Conservation (phyloP, 805 yeast genomes). For the Peterozyma xylosa region DNA sequence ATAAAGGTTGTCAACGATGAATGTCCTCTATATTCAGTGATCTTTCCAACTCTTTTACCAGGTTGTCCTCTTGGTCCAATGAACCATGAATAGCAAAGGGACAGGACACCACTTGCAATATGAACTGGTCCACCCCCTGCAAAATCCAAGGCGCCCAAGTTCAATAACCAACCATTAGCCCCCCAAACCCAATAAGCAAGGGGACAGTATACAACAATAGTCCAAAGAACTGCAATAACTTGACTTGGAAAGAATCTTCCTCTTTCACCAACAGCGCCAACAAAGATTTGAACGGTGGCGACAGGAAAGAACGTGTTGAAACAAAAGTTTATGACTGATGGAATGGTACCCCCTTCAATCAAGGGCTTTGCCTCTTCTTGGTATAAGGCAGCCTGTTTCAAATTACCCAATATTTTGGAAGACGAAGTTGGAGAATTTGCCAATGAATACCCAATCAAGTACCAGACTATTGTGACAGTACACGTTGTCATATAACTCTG, state of each 20-base stretch:
- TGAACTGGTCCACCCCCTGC: constrained; percentile 47
- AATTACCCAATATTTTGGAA: constrained; percentile 26
- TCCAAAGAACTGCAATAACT: constrained; percentile 31
- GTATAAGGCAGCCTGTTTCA: constrained; percentile 30
- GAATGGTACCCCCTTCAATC: constrained; percentile 37
- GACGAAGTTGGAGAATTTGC: constrained; percentile 27
- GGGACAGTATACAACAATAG: constrained; percentile 37
- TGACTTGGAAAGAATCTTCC: constrained; percentile 32
- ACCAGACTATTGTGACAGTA: constrained; percentile 32
- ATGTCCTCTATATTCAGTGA: constrained; percentile 24
- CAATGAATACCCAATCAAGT: constrained; percentile 35
- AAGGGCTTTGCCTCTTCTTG: constrained; percentile 30
- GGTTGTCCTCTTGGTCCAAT: constrained; percentile 28
- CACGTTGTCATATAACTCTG: constrained; percentile 36
- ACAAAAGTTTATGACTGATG: constrained; percentile 35
- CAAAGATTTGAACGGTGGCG: constrained; percentile 40
- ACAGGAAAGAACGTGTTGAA: constrained; percentile 39
- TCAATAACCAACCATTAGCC: constrained; percentile 34
- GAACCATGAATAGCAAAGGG: constrained; percentile 32
- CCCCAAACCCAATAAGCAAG: constrained; percentile 41
- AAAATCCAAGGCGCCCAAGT: constrained; percentile 36
- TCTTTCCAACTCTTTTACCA: constrained; percentile 18
- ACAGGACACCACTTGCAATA: constrained; percentile 34
- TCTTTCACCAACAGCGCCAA: constrained; percentile 38
- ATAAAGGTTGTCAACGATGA: constrained; percentile 29